Conservation (phyloP, 2,329 filamentous ascomycete genomes). For the Hypoxylon sp. region DNA sequence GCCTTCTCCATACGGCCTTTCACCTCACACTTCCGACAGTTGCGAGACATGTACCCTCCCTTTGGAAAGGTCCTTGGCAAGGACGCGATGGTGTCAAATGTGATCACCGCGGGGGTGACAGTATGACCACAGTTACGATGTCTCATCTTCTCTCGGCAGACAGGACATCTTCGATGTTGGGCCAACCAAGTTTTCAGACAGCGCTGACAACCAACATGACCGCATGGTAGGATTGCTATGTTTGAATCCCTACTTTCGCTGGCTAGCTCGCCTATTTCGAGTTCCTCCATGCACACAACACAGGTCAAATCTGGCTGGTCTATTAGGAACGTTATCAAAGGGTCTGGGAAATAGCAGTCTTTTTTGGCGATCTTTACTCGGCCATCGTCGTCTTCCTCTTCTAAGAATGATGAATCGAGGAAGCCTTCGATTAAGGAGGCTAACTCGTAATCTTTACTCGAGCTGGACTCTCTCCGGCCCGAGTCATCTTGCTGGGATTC, state of each 20-base stretch:
- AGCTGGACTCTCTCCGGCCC: not conserved
- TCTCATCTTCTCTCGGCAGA: slow-evolving; percentile 53
- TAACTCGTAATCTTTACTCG: not conserved
- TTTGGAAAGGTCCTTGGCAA: slow-evolving; percentile 55
- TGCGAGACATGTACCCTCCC: slow-evolving; percentile 49
- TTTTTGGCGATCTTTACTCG: not conserved
- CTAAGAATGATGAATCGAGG: not conserved
- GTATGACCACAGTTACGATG: slow-evolving; percentile 54
- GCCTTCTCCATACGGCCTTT: slow-evolving; percentile 5
- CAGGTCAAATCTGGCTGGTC: slow-evolving; percentile 48
- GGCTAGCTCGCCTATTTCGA: slow-evolving; percentile 35
- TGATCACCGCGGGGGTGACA: slow-evolving; percentile 49
- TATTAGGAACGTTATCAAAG: slow-evolving; percentile 50
- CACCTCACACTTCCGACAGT: slow-evolving; percentile 43
- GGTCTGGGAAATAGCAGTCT: slow-evolving; percentile 48
- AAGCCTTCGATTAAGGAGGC: not conserved
- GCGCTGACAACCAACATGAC: slow-evolving; percentile 53
- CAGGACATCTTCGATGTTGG: slow-evolving; percentile 52
- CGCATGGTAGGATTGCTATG: slow-evolving; percentile 56
- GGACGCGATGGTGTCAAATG: slow-evolving; percentile 51
- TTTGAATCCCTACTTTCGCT: not conserved
- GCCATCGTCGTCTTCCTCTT: not conserved
- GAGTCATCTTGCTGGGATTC: not conserved
- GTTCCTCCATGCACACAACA: slow-evolving; percentile 46
- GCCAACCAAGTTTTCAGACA: slow-evolving; percentile 54